These are phyloP conservation scores for Ogataea hybrid DNA, from an alignment of 1,139 yeast species.

Conservation along the genomic window DNA sequence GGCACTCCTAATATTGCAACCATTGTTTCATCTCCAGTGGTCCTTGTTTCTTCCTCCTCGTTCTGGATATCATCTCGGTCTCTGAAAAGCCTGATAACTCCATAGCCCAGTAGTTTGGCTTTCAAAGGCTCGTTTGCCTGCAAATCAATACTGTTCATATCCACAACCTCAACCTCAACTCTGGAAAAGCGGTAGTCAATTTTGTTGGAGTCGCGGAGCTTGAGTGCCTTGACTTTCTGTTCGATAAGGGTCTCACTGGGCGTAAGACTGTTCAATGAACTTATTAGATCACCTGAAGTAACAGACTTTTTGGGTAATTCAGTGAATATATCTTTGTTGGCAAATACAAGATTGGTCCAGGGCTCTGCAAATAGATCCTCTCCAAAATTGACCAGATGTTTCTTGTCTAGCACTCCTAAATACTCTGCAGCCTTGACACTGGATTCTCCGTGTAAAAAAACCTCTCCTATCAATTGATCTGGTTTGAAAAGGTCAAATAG, in stretches of 20 bases:
- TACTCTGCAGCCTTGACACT: constrained; percentile 16
- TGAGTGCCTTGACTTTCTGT: constrained; percentile 14
- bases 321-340: constrained; percentile 20
- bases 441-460: constrained; percentile 9
- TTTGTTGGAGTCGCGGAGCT: constrained; percentile 8
- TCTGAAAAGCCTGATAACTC: constrained; percentile 67
- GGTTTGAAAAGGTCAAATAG: constrained; percentile 28
- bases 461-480: constrained; percentile 20
- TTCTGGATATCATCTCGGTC: constrained; percentile 37
- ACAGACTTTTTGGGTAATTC: constrained; percentile 9
- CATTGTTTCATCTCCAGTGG: constrained; percentile 58
- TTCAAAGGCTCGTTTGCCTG: constrained; percentile 45
- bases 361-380: constrained; percentile 20
- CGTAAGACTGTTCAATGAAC: constrained; percentile 4
- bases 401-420: constrained; percentile 14
- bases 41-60: constrained; percentile 16
- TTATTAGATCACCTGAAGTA: constrained; percentile 12
- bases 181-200: constrained; percentile 35
- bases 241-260: constrained; percentile 11
- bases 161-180: constrained; percentile 33
- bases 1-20: constrained; percentile 85
- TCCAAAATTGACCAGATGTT: constrained; percentile 15
- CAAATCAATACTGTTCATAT: constrained; percentile 27
- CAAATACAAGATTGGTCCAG: constrained; percentile 23
- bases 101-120: constrained; percentile 66